Evolutionary conservation across 305 asterid genomes (phyloP), one percentile per base, ranked within the genome.

Genomic region (Caryopteris hybrid): DNA sequence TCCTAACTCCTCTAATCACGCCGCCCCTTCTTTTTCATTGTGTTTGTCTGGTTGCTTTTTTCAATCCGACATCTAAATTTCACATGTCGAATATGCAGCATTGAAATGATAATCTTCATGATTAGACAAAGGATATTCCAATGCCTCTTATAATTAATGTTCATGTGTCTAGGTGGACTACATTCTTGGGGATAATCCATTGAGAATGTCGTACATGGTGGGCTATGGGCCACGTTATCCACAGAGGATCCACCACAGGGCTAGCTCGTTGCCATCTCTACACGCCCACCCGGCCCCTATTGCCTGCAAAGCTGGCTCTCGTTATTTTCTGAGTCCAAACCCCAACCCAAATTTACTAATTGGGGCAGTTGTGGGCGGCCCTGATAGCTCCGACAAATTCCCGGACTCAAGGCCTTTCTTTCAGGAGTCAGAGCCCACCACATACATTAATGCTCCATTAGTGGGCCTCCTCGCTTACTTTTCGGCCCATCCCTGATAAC

Each of bases 311-410:
- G 88, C 77, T 0, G 96, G 97, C 10, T 75, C 95, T 0, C 78
- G 66, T 6, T 91, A 91, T 38, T 89, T 27, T 50, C 22, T 80
- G 31, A 86, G 88, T 23, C 88, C 92, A 9, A 82, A 85, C 34
- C 95, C 95, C 4, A 91, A 91, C 72, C 97, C 97, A 2, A 89
- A 89, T 58, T 17, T 71, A 3, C 70, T 89, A 3, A 79, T 89
- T 0, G 97, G 97, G 1, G 97, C 96, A 0, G 95, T 91, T 0
- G 96, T 91, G 18, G 95, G 97, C 20, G 97, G 97, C 22, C 95
- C 97, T 2, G 83, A 91, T 56, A 71, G 59, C 36, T 71, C 88
- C 0, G 96, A 91, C 58, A 64, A 83, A 0, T 91, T 91, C 74
- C 95, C 96, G 0, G 97, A 91, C 64, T 82, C 85, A 0, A 85